Percentiles rank a stretch among this genome's conserved stretches.
Conservation (phyloP, 179 eudicot genomes). For the Camellia oleifera region DNA sequence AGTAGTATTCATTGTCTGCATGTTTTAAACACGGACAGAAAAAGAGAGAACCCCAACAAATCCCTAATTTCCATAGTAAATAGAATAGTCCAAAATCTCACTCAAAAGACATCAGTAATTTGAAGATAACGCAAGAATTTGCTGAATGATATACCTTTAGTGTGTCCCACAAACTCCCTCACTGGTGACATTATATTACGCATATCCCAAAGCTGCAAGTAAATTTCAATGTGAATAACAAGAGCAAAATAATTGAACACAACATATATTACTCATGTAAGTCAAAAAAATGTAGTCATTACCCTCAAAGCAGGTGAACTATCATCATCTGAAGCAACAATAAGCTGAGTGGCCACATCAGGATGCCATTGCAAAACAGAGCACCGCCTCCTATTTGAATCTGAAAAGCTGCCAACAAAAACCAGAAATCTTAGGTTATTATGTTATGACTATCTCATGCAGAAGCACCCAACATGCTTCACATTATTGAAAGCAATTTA, state of each 20-base stretch:
- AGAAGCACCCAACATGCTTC: neutral
- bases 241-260: neutral
- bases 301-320: conserved; percentile 83
- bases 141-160: conserved; percentile 57
- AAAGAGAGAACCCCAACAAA: neutral
- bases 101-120: neutral
- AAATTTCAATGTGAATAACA: conserved; percentile 9
- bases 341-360: conserved; percentile 88
- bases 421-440: neutral
- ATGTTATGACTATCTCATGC: neutral
- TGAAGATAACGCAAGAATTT: neutral
- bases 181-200: conserved; percentile 79
- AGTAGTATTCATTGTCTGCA: neutral
- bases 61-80: neutral
- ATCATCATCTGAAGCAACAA: conserved; percentile 98
- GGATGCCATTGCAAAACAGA: conserved; percentile 99
- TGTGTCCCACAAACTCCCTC: conserved; percentile 83
- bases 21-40: neutral
- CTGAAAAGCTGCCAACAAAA: conserved; percentile 66
- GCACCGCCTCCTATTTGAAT: conserved; percentile 77
- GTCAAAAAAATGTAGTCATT: conserved; percentile 16
- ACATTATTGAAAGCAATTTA: conserved; percentile 19
- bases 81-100: neutral
- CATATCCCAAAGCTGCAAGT: conserved; percentile 93
- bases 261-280: neutral